Evolutionary conservation across 2,329 filamentous ascomycete genomes (phyloP).

Genomic region (Phaeosphaeria sp.): DNA sequence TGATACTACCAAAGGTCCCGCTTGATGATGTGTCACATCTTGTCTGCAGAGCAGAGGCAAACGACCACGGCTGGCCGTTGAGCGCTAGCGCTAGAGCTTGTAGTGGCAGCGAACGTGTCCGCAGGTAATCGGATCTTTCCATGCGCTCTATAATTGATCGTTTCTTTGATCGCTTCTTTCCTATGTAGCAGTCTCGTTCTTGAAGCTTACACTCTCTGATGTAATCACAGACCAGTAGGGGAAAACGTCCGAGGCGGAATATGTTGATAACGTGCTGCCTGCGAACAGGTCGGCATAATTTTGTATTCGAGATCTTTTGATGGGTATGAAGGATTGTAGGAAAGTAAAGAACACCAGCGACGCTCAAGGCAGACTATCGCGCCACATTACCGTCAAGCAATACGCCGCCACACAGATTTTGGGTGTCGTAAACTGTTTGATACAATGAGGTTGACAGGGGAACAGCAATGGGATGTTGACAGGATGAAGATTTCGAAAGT

Average conservation of each 20-base stretch:
- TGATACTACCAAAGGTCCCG: not conserved
- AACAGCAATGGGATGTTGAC: conserved; percentile 31
- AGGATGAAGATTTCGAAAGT: conserved; percentile 47
- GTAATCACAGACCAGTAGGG: too few relatives aligned
- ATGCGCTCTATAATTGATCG: not conserved
- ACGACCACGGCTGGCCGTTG: not conserved
- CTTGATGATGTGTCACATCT: not conserved
- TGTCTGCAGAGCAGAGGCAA: not conserved
- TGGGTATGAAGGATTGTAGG: conserved; percentile 22
- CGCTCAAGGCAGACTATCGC: conserved; percentile 1
- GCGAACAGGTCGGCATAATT: conserved; percentile 12
- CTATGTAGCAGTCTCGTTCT: too few relatives aligned
- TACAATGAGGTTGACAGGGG: conserved; percentile 7
- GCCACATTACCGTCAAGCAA: conserved; percentile 6
- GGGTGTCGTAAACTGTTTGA: conserved; percentile 17
- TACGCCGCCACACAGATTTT: conserved; percentile 21
- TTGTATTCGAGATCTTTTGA: conserved; percentile 26
- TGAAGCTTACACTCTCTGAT: too few relatives aligned
- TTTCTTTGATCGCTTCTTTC: too few relatives aligned
- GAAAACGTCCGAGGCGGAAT: not conserved
- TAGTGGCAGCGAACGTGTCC: not conserved
- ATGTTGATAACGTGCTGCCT: conserved; percentile 2
- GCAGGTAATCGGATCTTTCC: not conserved
- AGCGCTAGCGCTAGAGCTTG: not conserved
- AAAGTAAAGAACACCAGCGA: conserved; percentile 16